Conservation (phyloP, 352 stramenopile genomes). For the Phytophthora podocarpi region DNA sequence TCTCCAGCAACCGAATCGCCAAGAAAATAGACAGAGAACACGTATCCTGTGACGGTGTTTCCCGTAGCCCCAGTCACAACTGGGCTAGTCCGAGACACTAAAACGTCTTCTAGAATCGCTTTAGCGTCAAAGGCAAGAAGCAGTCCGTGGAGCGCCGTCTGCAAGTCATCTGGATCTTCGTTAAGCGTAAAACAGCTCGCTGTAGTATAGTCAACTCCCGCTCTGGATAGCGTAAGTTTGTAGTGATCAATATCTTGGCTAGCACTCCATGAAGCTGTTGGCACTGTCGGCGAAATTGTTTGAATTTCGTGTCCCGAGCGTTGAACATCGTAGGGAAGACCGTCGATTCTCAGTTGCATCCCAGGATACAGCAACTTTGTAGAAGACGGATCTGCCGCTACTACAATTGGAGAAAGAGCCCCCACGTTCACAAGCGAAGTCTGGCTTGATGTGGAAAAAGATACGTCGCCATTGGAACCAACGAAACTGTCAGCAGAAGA, state of each 20-base stretch:
- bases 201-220: conserved; percentile 25
- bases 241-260: conserved; percentile 30
- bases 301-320: conserved; percentile 94
- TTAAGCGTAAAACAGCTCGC: conserved; percentile 49
- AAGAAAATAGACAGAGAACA: conserved; percentile 94
- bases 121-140: too few species aligned
- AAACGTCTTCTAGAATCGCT: conserved; percentile 40
- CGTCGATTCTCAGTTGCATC: conserved; percentile 91
- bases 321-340: conserved; percentile 85
- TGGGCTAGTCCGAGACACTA: conserved; percentile 54
- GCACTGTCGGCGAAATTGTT: conserved; percentile 54
- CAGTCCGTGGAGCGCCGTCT: too few species aligned
- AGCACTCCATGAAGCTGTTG: conserved; percentile 25
- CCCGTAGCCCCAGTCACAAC: conserved; percentile 23
- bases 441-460: conserved; percentile 45
- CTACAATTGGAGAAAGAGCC: conserved; percentile 55
- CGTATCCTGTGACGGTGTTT: conserved; percentile 84
- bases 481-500: conserved; percentile 40
- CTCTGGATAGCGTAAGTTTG: conserved; percentile 47
- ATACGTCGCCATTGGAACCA: conserved; percentile 68
- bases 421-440: conserved; percentile 58
- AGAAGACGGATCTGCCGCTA: conserved; percentile 28
- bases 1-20: conserved; percentile 84
- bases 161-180: conserved; percentile 12
- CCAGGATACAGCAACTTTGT: conserved; percentile 72